Evolutionary conservation across 768 basidiomycete genomes (phyloP).

Genomic region (Tricholoma hemisulphureum): DNA sequence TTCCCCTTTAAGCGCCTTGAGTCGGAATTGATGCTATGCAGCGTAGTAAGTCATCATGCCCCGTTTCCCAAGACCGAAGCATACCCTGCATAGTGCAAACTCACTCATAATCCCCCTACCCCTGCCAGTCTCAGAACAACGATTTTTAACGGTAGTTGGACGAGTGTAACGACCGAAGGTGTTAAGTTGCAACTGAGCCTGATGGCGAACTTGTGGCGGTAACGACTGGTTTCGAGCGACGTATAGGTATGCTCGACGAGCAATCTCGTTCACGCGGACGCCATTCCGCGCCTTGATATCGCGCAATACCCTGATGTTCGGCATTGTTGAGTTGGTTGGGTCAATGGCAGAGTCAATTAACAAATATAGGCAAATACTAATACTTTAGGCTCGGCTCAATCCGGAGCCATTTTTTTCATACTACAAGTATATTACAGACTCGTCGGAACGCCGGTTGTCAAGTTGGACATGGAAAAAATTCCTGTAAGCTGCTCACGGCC

Average conservation of each 20-base stretch:
- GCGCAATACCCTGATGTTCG: slow-evolving; percentile 57
- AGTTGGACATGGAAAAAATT: slow-evolving; percentile 30
- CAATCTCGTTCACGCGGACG: slow-evolving; percentile 73
- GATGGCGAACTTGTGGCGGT: slow-evolving; percentile 86
- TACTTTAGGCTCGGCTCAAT: slow-evolving; percentile 33
- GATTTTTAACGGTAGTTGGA: slow-evolving; percentile 85
- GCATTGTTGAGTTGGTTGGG: slow-evolving; percentile 30
- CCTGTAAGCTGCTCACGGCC: slow-evolving; percentile 12
- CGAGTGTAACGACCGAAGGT: slow-evolving; percentile 80
- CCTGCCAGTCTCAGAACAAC: slow-evolving; percentile 81
- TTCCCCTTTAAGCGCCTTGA: slow-evolving; percentile 79
- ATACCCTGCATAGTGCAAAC: slow-evolving; percentile 81
- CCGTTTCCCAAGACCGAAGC: slow-evolving; percentile 3
- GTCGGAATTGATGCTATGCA: slow-evolving; percentile 81
- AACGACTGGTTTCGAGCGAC: slow-evolving; percentile 90
- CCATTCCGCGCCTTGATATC: slow-evolving; percentile 77
- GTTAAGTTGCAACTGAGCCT: slow-evolving; percentile 92
- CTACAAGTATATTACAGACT: too few relatives aligned
- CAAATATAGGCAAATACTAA: not conserved
- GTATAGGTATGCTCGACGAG: slow-evolving; percentile 87
- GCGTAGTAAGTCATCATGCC: not conserved
- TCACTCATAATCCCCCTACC: slow-evolving; percentile 88
- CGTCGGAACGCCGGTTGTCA: too few relatives aligned
- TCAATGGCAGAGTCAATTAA: not conserved
- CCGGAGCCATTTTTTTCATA: slow-evolving; percentile 24